These are phyloP conservation scores for Aureobasidium sp. DNA, from an alignment of 2,329 filamentous ascomycete genomes.

Conservation along the genomic window DNA sequence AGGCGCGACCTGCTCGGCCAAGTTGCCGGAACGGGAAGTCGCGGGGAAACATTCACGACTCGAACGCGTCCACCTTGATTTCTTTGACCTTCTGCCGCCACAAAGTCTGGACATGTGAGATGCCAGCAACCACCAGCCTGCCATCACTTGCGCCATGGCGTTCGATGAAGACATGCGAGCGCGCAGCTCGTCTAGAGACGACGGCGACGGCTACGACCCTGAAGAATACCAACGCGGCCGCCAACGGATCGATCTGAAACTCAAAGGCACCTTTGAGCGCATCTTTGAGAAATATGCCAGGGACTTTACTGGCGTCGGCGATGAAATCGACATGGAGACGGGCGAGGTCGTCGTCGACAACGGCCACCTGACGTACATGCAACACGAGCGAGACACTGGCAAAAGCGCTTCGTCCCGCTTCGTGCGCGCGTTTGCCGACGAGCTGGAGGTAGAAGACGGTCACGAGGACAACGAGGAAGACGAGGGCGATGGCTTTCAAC, in stretches of 20 bases:
- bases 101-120: not conserved
- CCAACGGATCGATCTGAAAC: slow-evolving; percentile 53
- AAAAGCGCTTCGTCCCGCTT: slow-evolving; percentile 23
- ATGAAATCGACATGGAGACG: slow-evolving; percentile 79
- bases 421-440: slow-evolving; percentile 23
- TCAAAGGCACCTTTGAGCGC: slow-evolving; percentile 76
- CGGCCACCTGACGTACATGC: slow-evolving; percentile 65
- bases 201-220: not conserved
- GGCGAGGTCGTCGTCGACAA: slow-evolving; percentile 83
- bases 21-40: slow-evolving; percentile 8
- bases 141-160: slow-evolving; percentile 2
- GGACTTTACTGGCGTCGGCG: slow-evolving; percentile 74
- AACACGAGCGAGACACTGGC: slow-evolving; percentile 46
- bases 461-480: slow-evolving; percentile 30
- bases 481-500: slow-evolving; percentile 19
- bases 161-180: not conserved
- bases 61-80: slow-evolving; percentile 12
- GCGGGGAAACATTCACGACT: not conserved
- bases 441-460: slow-evolving; percentile 25
- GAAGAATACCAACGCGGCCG: slow-evolving; percentile 38
- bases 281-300: slow-evolving; percentile 84
- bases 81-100: not conserved
- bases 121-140: not conserved
- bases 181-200: not conserved
- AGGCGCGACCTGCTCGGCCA: not conserved